phyloP scores from a whole-genome alignment of 148 eudicot genomes.

The Diospyros kaki region DNA sequence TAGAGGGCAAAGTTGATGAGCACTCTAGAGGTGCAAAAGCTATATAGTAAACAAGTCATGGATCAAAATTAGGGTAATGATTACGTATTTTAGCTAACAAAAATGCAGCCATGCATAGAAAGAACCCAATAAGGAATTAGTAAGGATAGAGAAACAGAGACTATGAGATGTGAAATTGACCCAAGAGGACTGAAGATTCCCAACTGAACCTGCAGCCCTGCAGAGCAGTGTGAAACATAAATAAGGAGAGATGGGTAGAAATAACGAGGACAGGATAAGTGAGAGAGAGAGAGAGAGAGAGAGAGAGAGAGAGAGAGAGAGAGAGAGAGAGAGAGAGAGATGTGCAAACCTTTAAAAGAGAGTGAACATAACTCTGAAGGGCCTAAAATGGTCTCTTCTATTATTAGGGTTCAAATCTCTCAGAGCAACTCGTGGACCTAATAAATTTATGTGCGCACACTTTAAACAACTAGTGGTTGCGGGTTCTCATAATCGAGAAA shows the following conservation, averaged over 20 bases:
- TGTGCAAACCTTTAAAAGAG: slow-evolving; percentile 13
- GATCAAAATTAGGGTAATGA: background rate
- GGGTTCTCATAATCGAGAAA: no score
- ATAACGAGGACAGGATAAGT: slow-evolving; percentile 24
- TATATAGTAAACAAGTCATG: background rate
- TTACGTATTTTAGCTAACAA: background rate
- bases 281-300: slow-evolving; percentile 20
- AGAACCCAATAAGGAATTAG: background rate
- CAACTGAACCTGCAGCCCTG: slow-evolving; percentile 3
- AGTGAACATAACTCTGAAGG: background rate
- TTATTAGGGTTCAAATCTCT: no score
- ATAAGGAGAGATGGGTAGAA: slow-evolving; percentile 10
- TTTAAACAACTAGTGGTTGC: no score
- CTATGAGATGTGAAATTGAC: background rate
- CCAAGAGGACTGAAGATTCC: slow-evolving; percentile 3
- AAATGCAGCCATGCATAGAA: background rate
- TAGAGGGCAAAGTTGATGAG: background rate
- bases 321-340: slow-evolving; percentile 13
- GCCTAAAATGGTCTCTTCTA: no score
- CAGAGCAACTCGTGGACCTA: no score
- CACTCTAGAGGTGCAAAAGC: background rate
- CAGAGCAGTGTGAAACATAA: slow-evolving; percentile 15
- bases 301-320: no score
- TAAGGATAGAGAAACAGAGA: background rate
- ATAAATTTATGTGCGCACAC: no score